Evolutionary conservation across 1,139 yeast genomes (phyloP).

Genomic region (Blastobotrys capitulatus): DNA sequence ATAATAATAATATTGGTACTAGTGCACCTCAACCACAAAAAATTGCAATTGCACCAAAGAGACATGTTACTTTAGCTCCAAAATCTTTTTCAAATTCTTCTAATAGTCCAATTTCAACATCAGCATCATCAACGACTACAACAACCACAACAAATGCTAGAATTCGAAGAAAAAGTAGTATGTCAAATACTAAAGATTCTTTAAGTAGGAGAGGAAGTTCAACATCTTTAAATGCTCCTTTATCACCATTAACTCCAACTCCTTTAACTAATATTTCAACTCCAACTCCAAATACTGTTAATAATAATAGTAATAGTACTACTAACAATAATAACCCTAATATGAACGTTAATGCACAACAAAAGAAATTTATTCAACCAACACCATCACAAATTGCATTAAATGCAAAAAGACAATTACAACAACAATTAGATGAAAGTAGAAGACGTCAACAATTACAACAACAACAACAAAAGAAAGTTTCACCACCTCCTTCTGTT

Average conservation of each 20-base stretch:
- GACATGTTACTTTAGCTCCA: slow-evolving; percentile 24
- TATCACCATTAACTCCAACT: not conserved
- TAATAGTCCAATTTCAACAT: not conserved
- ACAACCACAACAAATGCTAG: not conserved
- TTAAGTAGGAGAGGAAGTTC: slow-evolving; percentile 8
- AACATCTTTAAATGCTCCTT: not conserved
- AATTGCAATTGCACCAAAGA: slow-evolving; percentile 21
- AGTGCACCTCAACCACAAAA: slow-evolving; percentile 9
- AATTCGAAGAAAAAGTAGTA: not conserved
- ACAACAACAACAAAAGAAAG: not conserved
- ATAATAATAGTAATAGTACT: not conserved
- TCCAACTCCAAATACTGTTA: not conserved
- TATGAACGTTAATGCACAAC: not conserved
- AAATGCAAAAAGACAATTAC: slow-evolving; percentile 8
- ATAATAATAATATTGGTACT: not conserved
- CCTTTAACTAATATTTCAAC: not conserved
- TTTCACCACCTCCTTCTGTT: not conserved
- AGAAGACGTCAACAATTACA: not conserved
- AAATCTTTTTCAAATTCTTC: not conserved
- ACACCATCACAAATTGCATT: slow-evolving; percentile 7
- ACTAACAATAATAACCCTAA: not conserved
- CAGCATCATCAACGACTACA: too few species aligned
- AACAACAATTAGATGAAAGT: slow-evolving; percentile 5
- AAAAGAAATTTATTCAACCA: slow-evolving; percentile 7
- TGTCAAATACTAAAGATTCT: not conserved